Evolutionary conservation across 768 basidiomycete genomes (phyloP), one percentile per base, ranked within the genome.

Genomic region (Macrolepiota dolichaula): DNA sequence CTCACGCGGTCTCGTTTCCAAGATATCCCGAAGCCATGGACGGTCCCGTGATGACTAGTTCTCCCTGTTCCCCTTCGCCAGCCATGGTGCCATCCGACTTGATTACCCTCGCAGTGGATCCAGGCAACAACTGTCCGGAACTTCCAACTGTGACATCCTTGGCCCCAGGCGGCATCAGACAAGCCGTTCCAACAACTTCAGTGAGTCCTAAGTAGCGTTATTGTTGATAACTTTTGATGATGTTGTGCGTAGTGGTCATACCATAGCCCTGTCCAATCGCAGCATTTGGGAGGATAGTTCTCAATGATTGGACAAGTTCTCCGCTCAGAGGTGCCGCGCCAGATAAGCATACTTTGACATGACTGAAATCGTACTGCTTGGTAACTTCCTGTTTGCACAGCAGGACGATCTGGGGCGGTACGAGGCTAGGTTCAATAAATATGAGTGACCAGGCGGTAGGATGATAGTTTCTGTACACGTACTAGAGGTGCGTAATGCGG

Each of bases 251-350:
- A 37, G 29, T 35, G 2, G 24, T 9, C 72, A 2, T 25, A 83
- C 85, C 86, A 69, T 85, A 88, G 57, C 83, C 87, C 72, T 88
- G 87, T 9, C 85, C 86, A 51, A 88, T 81, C n/a, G 70, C 71
- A 10, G 85, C 84, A 58, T 86, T 83, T 1, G 86, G 85, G 15
- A 87, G 68, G 9, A 85, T 60, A 51, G 77, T 67, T n/a, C 72
- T 66, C 46, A 86, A 38, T 58, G 76, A 69, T 27, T 71, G 57
- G 71, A 83, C 76, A 11, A 88, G 74, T 49, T 86, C 85, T 12
- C 80, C 80, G 4, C 84, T 84, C 19, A 89, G 67, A 9, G 88
- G 88, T 1, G 87, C 87, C 17, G 86, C 87, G 40, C 87, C 87
- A 54, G 76, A 84, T 58, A 85, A 72, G 67, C 79, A 76, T 60